These are phyloP conservation scores for Symbiodinium pilosum DNA, from an alignment of 73 alveolate genomes.

Conservation along the genomic window DNA sequence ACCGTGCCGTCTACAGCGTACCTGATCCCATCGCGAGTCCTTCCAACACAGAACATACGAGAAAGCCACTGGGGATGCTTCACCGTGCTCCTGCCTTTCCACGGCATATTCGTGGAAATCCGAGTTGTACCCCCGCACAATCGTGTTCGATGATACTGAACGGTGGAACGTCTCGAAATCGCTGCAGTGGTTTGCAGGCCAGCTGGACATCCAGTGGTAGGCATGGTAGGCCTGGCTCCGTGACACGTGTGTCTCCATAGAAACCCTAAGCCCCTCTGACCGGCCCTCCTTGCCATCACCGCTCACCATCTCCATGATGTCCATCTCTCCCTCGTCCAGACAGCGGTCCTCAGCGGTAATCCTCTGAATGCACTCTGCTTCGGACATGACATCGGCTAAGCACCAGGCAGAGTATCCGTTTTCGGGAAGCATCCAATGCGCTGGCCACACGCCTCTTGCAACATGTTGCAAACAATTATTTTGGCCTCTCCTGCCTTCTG, in stretches of 20 bases:
- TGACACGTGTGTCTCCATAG: not conserved
- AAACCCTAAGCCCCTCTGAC: too few relatives aligned
- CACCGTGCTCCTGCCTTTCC: not conserved
- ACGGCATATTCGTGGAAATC: conserved; percentile 73
- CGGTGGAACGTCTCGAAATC: conserved; percentile 31
- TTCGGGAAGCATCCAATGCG: conserved; percentile 86
- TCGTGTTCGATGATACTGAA: conserved; percentile 18
- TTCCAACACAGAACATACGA: not conserved
- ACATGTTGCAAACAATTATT: too few relatives aligned
- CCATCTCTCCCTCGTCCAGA: conserved; percentile 85
- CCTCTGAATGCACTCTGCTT: too few relatives aligned
- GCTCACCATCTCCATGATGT: conserved; percentile 72
- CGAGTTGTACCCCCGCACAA: not conserved
- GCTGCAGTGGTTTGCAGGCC: conserved; percentile 33
- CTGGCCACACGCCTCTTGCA: conserved; percentile 78
- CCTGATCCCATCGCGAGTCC: not conserved
- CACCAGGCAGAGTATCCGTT: conserved; percentile 45
- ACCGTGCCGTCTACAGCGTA: not conserved
- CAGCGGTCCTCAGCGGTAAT: not conserved
- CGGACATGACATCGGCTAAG: not conserved
- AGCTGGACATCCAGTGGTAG: conserved; percentile 93
- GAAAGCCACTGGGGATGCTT: not conserved
- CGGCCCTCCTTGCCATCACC: conserved; percentile 30
- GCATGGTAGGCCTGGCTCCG: conserved; percentile 48
- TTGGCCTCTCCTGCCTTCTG: too few relatives aligned